Conservation (phyloP, 257 asterid species). For the Oldenlandia corymbosa region DNA sequence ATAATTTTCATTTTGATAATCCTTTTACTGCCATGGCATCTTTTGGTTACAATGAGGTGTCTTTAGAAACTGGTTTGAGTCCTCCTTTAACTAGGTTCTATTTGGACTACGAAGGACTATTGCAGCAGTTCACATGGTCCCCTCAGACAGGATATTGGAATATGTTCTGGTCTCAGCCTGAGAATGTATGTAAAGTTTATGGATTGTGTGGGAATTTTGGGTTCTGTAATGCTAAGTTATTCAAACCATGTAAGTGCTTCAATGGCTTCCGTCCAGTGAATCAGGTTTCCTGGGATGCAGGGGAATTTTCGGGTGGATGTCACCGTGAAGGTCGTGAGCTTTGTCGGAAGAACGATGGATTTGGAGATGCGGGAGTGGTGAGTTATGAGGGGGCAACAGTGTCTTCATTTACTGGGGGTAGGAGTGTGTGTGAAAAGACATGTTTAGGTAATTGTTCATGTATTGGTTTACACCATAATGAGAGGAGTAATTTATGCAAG, state of each 20-base stretch:
- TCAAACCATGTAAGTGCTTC: constrained; percentile 58
- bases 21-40: constrained; percentile 64
- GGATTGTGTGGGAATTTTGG: constrained; percentile 75
- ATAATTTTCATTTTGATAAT: constrained; percentile 41
- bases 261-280: constrained; percentile 46
- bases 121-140: constrained; percentile 70
- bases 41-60: constrained; percentile 60
- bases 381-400: constrained; percentile 36
- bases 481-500: constrained; percentile 42
- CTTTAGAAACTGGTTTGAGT: constrained; percentile 42
- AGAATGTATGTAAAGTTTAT: constrained; percentile 44
- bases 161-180: constrained; percentile 85
- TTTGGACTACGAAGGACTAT: constrained; percentile 54
- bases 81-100: constrained; percentile 69
- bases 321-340: constrained; percentile 25
- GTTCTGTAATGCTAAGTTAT: constrained; percentile 36
- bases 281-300: constrained; percentile 52
- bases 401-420: constrained; percentile 38
- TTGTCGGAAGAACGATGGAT: constrained; percentile 43
- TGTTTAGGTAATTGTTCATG: constrained; percentile 71
- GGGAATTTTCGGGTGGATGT: constrained; percentile 66
- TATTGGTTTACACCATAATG: constrained; percentile 49
- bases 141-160: constrained; percentile 57
- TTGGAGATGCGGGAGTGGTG: constrained; percentile 59
- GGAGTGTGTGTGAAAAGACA: constrained; percentile 43